Percentiles rank a stretch among this genome's conserved stretches.
Conservation (phyloP, 306 rosid species). For the Benincasa hispida region DNA sequence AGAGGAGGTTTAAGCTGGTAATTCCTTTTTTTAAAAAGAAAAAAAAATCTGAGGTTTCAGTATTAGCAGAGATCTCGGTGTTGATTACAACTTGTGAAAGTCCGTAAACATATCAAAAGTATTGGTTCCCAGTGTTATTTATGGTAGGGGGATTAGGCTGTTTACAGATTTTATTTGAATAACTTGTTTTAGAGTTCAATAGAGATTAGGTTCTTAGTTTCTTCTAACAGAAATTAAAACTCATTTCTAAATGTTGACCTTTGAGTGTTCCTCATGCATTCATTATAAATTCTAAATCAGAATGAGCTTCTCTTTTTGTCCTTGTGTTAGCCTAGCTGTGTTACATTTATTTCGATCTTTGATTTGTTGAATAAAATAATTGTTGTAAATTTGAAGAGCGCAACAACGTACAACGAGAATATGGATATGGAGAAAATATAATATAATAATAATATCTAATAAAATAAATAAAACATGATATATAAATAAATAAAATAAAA, state of each 20-base stretch:
- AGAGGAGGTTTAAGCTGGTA: constrained; percentile 53
- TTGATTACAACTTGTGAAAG: constrained; percentile 23
- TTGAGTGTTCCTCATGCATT: not conserved
- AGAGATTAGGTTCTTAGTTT: not conserved
- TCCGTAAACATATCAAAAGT: constrained; percentile 15
- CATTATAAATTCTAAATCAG: not conserved
- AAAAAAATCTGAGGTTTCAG: constrained; percentile 55
- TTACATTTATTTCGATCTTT: too few species aligned
- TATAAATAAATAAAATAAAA: too few species aligned
- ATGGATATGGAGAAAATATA: too few species aligned
- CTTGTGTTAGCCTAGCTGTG: not conserved
- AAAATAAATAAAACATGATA: too few species aligned
- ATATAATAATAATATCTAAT: too few species aligned
- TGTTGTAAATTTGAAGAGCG: too few species aligned
- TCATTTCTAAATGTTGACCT: not conserved
- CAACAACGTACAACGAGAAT: too few species aligned
- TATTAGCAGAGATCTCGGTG: constrained; percentile 64
- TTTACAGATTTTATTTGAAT: not conserved
- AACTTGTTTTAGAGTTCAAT: not conserved
- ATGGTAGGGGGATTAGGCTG: not conserved
- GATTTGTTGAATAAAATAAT: too few species aligned
- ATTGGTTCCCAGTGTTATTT: not conserved
- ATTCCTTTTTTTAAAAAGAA: constrained; percentile 24
- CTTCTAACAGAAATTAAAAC: not conserved
- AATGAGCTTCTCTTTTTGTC: not conserved